A percentile compares a stretch with the other conserved stretches of the same genome.
Evolutionary conservation across 169 alveolate genomes (phyloP).

Genomic region (Nephromyces sp.): DNA sequence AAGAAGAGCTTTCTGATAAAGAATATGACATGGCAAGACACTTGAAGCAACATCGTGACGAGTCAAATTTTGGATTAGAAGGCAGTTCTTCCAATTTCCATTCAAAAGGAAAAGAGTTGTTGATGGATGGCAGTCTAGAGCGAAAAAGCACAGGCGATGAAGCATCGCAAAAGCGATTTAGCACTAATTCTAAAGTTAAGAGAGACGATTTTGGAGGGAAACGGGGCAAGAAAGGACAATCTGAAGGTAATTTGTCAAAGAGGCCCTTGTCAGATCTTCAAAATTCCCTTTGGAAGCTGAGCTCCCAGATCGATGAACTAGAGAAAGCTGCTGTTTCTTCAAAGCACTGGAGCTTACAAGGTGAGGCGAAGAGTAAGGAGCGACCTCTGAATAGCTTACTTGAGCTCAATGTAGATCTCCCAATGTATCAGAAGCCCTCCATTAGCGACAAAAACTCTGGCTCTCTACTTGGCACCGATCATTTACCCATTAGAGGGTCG

Average conservation of each 20-base stretch:
- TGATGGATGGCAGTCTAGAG: too few species aligned
- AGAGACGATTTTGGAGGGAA: not conserved
- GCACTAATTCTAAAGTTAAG: not conserved
- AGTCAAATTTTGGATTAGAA: too few species aligned
- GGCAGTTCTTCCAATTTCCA: too few species aligned
- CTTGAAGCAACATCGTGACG: too few species aligned
- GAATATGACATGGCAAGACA: too few species aligned
- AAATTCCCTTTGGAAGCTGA: not conserved
- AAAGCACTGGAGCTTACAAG: slow-evolving; percentile 71
- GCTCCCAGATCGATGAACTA: not conserved
- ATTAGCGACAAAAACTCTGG: slow-evolving; percentile 25
- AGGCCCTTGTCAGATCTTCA: not conserved
- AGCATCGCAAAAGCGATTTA: not conserved
- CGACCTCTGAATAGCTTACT: slow-evolving; percentile 66
- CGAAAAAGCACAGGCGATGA: too few species aligned
- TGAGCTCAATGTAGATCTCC: slow-evolving; percentile 54
- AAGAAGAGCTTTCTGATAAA: too few species aligned
- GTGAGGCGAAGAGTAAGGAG: slow-evolving; percentile 57
- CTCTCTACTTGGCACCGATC: not conserved
- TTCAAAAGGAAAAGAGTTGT: too few species aligned
- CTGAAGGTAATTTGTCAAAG: not conserved
- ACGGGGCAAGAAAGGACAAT: not conserved
- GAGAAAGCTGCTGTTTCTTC: slow-evolving; percentile 54
- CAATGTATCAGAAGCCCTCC: slow-evolving; percentile 36
- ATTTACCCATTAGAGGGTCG: slow-evolving; percentile 7